phyloP scores from a whole-genome alignment of 179 eudicot species.

The Vitellaria paradoxa region DNA sequence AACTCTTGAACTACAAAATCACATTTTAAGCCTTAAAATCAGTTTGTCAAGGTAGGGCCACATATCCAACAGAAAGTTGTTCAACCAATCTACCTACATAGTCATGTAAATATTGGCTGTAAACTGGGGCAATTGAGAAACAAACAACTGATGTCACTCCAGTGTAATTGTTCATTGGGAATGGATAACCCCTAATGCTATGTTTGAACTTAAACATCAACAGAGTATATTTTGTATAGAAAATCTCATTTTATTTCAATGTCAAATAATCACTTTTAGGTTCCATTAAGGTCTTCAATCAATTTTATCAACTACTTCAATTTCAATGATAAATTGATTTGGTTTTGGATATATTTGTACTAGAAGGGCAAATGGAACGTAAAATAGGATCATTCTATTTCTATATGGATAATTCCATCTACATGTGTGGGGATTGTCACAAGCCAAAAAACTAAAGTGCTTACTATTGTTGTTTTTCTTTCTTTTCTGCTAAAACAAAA shows the following conservation, averaged over 20 bases:
- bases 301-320: no score
- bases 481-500: no score
- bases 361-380: not conserved
- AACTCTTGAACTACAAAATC: not conserved
- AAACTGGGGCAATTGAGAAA: slow-evolving; percentile 1
- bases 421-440: no score
- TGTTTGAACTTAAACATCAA: no score
- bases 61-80: slow-evolving; percentile 55
- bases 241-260: no score
- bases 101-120: not conserved
- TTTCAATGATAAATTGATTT: not conserved
- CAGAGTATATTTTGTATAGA: no score
- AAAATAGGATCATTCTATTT: not conserved
- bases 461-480: no score
- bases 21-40: slow-evolving; percentile 11
- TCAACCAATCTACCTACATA: slow-evolving; percentile 88
- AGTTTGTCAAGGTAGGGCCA: slow-evolving; percentile 97
- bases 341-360: no score
- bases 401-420: not conserved
- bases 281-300: no score
- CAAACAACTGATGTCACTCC: not conserved
- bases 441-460: no score
- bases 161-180: not conserved
- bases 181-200: no score
- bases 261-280: no score